Conservation (phyloP, 495 filamentous ascomycete species). For the Daldinia loculata region DNA sequence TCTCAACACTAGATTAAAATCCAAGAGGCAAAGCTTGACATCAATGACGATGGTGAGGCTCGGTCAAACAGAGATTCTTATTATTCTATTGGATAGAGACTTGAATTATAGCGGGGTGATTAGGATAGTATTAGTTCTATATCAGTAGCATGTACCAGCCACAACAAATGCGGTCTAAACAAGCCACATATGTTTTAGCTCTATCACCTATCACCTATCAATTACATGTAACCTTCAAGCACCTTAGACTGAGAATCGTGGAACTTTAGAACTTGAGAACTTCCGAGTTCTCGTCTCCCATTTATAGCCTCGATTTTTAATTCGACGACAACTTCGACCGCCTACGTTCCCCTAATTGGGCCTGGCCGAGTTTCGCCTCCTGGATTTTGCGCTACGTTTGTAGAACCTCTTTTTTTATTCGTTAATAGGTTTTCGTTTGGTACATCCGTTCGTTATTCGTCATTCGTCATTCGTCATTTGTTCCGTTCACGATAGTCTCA, state of each 20-base stretch:
- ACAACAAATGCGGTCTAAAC: conserved; percentile 7
- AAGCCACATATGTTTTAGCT: conserved; percentile 22
- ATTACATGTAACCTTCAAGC: too few species aligned
- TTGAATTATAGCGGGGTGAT: conserved; percentile 7
- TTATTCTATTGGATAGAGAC: conserved; percentile 24
- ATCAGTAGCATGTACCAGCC: conserved; percentile 6
- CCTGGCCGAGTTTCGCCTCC: neutral
- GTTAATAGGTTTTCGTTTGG: neutral
- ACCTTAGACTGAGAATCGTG: too few species aligned
- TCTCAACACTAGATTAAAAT: neutral
- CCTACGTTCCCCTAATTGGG: neutral
- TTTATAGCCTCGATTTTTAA: conserved; percentile 23
- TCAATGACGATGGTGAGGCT: conserved; percentile 30
- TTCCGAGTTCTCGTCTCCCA: conserved; percentile 11
- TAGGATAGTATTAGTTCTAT: neutral
- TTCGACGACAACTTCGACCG: neutral
- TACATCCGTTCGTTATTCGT: neutral
- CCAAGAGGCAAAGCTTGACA: neutral
- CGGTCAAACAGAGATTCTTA: conserved; percentile 7
- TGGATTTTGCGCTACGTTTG: neutral
- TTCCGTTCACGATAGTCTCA: neutral
- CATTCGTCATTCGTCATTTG: neutral
- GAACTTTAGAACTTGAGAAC: conserved; percentile 7
- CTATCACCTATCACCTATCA: neutral
- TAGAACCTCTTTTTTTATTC: neutral